phyloP scores from a whole-genome alignment of 1,284 basidiomycete species.

The Clitocybe nebularis region DNA sequence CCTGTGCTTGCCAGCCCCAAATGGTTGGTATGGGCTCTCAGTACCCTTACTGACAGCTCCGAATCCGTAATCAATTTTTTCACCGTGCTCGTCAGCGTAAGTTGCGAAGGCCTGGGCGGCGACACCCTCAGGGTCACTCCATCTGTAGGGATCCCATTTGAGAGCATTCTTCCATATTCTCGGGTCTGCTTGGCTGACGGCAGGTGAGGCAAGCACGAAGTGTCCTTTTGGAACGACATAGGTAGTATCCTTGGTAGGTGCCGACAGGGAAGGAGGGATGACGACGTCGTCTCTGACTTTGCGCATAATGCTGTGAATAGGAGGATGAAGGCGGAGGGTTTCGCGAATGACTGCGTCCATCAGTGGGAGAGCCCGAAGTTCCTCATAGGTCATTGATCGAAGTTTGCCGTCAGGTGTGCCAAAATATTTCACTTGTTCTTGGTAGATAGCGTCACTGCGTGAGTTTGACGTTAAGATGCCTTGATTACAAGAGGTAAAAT shows the following conservation, averaged over 20 bases:
- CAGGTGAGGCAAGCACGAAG: constrained; percentile 88
- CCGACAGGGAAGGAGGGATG: constrained; percentile 77
- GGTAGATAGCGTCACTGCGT: constrained; percentile 72
- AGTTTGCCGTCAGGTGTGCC: constrained; percentile 78
- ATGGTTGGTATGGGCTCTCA: constrained; percentile 87
- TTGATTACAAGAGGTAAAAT: background rate
- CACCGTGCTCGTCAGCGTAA: constrained; percentile 72
- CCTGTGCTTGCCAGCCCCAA: constrained; percentile 92
- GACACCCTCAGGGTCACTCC: constrained; percentile 78
- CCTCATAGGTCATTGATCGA: constrained; percentile 83
- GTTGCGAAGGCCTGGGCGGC: constrained; percentile 73
- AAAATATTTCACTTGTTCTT: constrained; percentile 88
- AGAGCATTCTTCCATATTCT: constrained; percentile 73
- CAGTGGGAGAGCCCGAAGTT: constrained; percentile 78
- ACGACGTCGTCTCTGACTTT: constrained; percentile 83
- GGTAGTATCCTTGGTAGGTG: constrained; percentile 63
- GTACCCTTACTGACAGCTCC: constrained; percentile 92
- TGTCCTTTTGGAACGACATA: constrained; percentile 92
- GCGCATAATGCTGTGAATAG: constrained; percentile 91
- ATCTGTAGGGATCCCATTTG: constrained; percentile 80
- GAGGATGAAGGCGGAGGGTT: constrained; percentile 89
- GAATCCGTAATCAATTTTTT: constrained; percentile 95
- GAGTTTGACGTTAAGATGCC: background rate
- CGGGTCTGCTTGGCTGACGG: constrained; percentile 88
- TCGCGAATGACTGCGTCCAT: constrained; percentile 91